Base-by-base conservation (phyloP, 345 rosid genomes). In the Eucalyptus polyanthemos region DNA sequence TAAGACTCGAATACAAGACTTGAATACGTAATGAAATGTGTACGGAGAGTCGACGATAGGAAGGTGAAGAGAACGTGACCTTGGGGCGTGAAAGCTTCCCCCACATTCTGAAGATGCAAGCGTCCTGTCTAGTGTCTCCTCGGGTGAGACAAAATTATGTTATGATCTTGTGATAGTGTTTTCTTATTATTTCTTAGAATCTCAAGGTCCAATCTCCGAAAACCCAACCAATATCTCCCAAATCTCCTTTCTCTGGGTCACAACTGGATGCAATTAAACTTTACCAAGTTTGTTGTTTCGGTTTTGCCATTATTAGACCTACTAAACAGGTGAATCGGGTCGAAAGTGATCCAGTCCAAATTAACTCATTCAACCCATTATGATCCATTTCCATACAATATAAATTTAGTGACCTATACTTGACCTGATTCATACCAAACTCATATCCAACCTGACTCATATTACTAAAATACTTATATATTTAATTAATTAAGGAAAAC, bases 321-420 rank as follows among this genome's bases (percentile, higher is more conserved):
- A 9, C 8, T 34, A 67, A 67, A 31, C 0, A 16, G 22, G 11
- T n/a, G 40, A n/a, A 65, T 14, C 6, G 0, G 0, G 40, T n/a
- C 0, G 9, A 67, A n/a, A 67, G 3, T n/a, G 40, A n/a, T n/a
- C 21, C 0, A 9, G 17, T 15, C 11, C 34, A 67, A 67, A 67
- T n/a, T 67, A 17, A 67, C 3, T 9, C 19, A 8, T 31, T 8
- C 8, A 67, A 31, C 40, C 10, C 6, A 5, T n/a, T 67, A 8
- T 31, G 21, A 5, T 34, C 11, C 3, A 67, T 67, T 67, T 67
- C 19, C 19, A 67, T 67, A 34, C 4, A 67, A 67, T 15, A 31
- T n/a, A 67, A 67, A 31, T 67, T 7, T 67, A 67, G 22, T n/a
- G 40, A 67, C 22, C 6, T 24, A 56, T 4, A 10, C 62, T 24